These are phyloP conservation scores for Amylocarpus encephaloides DNA, from an alignment of 2,329 filamentous ascomycete species.

Conservation along the genomic window DNA sequence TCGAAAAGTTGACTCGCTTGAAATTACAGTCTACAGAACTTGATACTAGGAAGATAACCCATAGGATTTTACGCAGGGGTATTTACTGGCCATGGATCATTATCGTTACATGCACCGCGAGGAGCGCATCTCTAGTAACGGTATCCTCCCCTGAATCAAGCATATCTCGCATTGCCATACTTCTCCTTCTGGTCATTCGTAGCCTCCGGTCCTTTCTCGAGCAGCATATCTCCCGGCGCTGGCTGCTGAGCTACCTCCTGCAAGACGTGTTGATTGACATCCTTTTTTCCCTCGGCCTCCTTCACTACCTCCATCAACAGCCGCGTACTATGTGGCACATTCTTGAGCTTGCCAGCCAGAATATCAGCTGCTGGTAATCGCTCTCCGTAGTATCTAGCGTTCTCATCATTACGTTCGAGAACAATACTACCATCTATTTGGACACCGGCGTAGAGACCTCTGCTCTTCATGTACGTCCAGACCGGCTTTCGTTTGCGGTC, in stretches of 20 bases:
- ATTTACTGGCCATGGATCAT: too few relatives aligned
- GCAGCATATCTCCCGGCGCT: background rate
- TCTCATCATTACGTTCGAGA: slow-evolving; percentile 76
- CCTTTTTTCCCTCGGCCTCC: slow-evolving; percentile 13
- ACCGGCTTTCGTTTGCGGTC: slow-evolving; percentile 60
- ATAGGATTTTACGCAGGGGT: too few relatives aligned
- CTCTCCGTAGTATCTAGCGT: slow-evolving; percentile 74
- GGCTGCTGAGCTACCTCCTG: background rate
- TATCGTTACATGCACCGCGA: too few relatives aligned
- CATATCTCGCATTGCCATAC: background rate
- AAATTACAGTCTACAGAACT: too few relatives aligned
- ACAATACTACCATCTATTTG: slow-evolving; percentile 81
- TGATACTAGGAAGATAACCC: too few relatives aligned
- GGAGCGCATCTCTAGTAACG: too few relatives aligned
- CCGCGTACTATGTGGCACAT: slow-evolving; percentile 32
- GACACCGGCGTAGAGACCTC: slow-evolving; percentile 79
- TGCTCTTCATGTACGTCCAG: slow-evolving; percentile 80
- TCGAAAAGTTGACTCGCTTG: too few relatives aligned
- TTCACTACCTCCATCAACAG: slow-evolving; percentile 63
- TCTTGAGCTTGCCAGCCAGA: slow-evolving; percentile 31
- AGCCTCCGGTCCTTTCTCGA: background rate
- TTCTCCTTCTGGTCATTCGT: background rate
- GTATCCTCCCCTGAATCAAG: background rate
- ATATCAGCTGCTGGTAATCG: slow-evolving; percentile 54
- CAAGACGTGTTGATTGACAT: background rate